These are phyloP conservation scores for Vanderwaltozyma tropicalis DNA, from an alignment of 805 yeast genomes.

Conservation along the genomic window DNA sequence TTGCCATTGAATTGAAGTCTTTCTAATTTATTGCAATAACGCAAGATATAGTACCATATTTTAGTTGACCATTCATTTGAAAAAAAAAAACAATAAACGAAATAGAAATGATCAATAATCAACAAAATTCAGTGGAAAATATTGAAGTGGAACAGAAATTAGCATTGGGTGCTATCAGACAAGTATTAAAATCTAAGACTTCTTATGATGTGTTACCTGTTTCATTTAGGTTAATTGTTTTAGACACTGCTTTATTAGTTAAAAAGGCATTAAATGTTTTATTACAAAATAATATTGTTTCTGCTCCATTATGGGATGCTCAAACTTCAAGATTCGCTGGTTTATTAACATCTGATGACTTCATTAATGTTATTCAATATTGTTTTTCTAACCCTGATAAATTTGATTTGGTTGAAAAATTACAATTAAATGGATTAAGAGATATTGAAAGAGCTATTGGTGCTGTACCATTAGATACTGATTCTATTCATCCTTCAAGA, in stretches of 20 bases:
- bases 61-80: background rate
- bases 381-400: slow-evolving; percentile 83
- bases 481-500: slow-evolving; percentile 82
- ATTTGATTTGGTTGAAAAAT: slow-evolving; percentile 75
- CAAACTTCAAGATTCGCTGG: slow-evolving; percentile 88
- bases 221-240: slow-evolving; percentile 80
- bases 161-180: slow-evolving; percentile 75
- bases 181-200: slow-evolving; percentile 78
- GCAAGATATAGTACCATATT: too few relatives aligned
- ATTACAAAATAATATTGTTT: slow-evolving; percentile 85
- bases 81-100: background rate
- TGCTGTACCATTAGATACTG: slow-evolving; percentile 75
- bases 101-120: background rate
- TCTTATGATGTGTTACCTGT: slow-evolving; percentile 96
- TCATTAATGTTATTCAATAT: slow-evolving; percentile 89
- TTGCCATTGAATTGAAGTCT: too few relatives aligned
- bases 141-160: slow-evolving; percentile 43
- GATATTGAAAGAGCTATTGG: slow-evolving; percentile 84
- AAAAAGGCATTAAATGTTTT: slow-evolving; percentile 84
- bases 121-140: background rate
- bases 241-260: slow-evolving; percentile 83
- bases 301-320: slow-evolving; percentile 96
- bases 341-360: slow-evolving; percentile 80
- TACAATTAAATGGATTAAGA: slow-evolving; percentile 74
- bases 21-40: too few relatives aligned